phyloP scores from a whole-genome alignment of 2,329 filamentous ascomycete species.

The Colletotrichum cordylinicola region DNA sequence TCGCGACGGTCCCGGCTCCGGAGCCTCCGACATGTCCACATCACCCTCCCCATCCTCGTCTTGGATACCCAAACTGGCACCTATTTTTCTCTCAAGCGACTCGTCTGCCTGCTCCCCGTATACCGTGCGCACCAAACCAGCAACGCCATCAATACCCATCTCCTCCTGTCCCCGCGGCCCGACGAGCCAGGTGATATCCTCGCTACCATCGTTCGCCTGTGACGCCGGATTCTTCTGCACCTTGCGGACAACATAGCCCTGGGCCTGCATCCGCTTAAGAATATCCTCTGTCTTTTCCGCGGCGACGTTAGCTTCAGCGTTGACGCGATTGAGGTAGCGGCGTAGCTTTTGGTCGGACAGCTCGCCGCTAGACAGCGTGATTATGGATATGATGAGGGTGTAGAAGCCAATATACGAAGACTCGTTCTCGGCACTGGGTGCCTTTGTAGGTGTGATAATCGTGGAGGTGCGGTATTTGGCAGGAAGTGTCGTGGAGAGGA shows the following conservation, averaged over 20 bases:
- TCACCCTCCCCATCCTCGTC: slow-evolving; percentile 28
- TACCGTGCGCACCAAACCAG: slow-evolving; percentile 69
- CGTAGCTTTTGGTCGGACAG: slow-evolving; percentile 81
- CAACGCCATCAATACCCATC: slow-evolving; percentile 78
- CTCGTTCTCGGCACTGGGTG: slow-evolving; percentile 71
- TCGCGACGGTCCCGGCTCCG: slow-evolving; percentile 9
- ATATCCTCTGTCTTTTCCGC: slow-evolving; percentile 78
- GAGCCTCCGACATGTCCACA: slow-evolving; percentile 9
- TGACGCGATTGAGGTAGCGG: slow-evolving; percentile 75
- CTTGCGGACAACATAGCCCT: slow-evolving; percentile 82
- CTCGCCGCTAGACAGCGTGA: slow-evolving; percentile 75
- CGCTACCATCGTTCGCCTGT: slow-evolving; percentile 67
- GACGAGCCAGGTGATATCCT: slow-evolving; percentile 80
- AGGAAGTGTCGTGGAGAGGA: slow-evolving; percentile 78
- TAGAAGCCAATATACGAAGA: slow-evolving; percentile 84
- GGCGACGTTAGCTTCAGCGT: slow-evolving; percentile 77
- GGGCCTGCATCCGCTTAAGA: slow-evolving; percentile 76
- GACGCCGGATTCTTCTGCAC: slow-evolving; percentile 63
- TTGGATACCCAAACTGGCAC: slow-evolving; percentile 63
- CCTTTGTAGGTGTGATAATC: slow-evolving; percentile 72
- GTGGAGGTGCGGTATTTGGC: slow-evolving; percentile 66
- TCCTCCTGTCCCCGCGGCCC: slow-evolving; percentile 88
- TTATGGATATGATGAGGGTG: slow-evolving; percentile 78
- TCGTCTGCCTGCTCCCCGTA: slow-evolving; percentile 57
- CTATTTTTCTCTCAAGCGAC: slow-evolving; percentile 65